These are phyloP conservation scores for Fusarium euwallaceae DNA, from an alignment of 2,329 filamentous ascomycete species.

Conservation along the genomic window DNA sequence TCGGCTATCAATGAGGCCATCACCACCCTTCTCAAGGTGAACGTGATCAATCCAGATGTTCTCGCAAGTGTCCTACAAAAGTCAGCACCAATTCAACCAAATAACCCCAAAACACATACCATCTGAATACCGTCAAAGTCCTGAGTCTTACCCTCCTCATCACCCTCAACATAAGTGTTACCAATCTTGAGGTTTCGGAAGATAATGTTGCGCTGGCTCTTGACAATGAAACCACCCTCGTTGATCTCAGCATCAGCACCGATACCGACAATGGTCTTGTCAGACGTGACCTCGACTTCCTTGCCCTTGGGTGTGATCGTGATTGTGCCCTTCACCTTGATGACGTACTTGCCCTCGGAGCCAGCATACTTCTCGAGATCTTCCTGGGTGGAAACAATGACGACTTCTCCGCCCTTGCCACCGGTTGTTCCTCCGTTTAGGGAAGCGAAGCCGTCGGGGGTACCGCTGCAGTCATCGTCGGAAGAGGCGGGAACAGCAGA, in stretches of 20 bases:
- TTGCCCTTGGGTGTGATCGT: conserved; percentile 39
- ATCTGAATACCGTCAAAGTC: conserved; percentile 45
- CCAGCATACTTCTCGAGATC: conserved; percentile 43
- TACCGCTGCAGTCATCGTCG: conserved; percentile 29
- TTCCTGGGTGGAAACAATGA: conserved; percentile 36
- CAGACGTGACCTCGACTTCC: conserved; percentile 38
- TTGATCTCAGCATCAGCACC: conserved; percentile 40
- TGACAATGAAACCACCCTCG: conserved; percentile 39
- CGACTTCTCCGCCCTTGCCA: conserved; percentile 36
- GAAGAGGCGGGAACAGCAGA: neutral
- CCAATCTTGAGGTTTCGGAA: conserved; percentile 44
- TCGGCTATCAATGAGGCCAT: conserved; percentile 44
- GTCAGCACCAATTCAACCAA: neutral
- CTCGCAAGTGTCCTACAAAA: conserved; percentile 24
- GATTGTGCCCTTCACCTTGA: conserved; percentile 42
- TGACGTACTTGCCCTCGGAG: conserved; percentile 39
- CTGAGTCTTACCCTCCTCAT: conserved; percentile 42
- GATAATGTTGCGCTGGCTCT: conserved; percentile 41
- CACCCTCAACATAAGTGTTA: conserved; percentile 32
- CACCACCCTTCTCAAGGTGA: conserved; percentile 40
- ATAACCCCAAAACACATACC: neutral
- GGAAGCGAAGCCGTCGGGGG: conserved; percentile 41
- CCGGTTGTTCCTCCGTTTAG: conserved; percentile 44
- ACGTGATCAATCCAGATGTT: conserved; percentile 48
- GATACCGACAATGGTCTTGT: conserved; percentile 46